phyloP scores from a whole-genome alignment of 2,329 filamentous ascomycete genomes.

The Penicillium italicum region DNA sequence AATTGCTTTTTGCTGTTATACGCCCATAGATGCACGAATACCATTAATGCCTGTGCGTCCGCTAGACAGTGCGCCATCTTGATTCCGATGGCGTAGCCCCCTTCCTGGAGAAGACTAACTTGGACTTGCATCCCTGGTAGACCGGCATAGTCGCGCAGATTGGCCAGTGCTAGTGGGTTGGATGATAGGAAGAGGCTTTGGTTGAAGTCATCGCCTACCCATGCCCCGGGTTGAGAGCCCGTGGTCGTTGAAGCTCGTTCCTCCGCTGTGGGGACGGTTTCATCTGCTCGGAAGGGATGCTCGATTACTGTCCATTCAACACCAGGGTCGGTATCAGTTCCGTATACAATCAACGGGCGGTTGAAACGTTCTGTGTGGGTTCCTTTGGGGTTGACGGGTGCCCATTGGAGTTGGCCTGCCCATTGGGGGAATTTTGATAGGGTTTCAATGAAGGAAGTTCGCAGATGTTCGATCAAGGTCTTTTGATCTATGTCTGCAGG shows the following conservation, averaged over 20 bases:
- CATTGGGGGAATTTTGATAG: constrained; percentile 11
- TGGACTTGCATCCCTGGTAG: constrained; percentile 30
- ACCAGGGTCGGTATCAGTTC: neutral
- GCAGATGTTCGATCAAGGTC: neutral
- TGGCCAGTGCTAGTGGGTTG: neutral
- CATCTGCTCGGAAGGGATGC: neutral
- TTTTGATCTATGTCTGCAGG: neutral
- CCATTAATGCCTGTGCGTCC: constrained; percentile 44
- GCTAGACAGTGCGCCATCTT: constrained; percentile 46
- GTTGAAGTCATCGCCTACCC: constrained; percentile 1
- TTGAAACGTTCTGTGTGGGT: constrained; percentile 10
- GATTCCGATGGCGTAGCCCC: constrained; percentile 44
- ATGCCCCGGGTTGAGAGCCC: neutral
- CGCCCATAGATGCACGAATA: constrained; percentile 47
- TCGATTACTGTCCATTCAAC: constrained; percentile 8
- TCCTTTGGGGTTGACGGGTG: neutral
- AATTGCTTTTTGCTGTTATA: constrained; percentile 33
- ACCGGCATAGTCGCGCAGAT: neutral
- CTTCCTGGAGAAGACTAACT: constrained; percentile 41
- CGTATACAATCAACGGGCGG: constrained; percentile 7
- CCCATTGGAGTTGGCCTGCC: constrained; percentile 15
- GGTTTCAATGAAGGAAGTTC: neutral
- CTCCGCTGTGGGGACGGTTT: constrained; percentile 1
- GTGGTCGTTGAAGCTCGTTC: neutral
- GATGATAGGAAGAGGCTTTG: neutral